Evolutionary conservation across 2,329 filamentous ascomycete genomes (phyloP).

Genomic region (Cercospora zeae-maydis): DNA sequence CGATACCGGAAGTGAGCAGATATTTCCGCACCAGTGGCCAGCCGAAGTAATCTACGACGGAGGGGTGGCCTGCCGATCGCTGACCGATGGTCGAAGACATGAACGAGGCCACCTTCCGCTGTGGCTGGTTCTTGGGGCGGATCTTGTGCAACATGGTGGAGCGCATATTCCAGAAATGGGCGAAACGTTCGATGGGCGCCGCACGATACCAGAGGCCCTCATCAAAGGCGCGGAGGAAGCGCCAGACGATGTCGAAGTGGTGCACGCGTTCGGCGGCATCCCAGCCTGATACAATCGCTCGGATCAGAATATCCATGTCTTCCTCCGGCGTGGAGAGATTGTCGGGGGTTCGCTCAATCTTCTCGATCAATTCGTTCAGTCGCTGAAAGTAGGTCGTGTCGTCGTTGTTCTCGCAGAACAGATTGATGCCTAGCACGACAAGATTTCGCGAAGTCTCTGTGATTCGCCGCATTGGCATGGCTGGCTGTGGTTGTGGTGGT

Average conservation of each 20-base stretch:
- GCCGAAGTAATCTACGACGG: slow-evolving; percentile 24
- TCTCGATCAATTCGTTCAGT: slow-evolving; percentile 20
- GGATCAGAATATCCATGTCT: slow-evolving; percentile 24
- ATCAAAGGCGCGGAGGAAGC: slow-evolving; percentile 24
- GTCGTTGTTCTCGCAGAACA: slow-evolving; percentile 21
- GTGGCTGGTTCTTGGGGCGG: slow-evolving; percentile 23
- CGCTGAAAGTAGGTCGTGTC: slow-evolving; percentile 23
- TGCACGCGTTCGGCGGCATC: slow-evolving; percentile 24
- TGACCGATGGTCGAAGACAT: slow-evolving; percentile 20
- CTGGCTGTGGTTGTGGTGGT: neutral
- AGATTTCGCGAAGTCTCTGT: slow-evolving; percentile 18
- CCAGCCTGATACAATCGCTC: slow-evolving; percentile 22
- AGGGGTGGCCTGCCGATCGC: slow-evolving; percentile 8
- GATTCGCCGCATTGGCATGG: neutral
- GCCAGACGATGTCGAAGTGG: slow-evolving; percentile 27
- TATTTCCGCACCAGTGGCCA: slow-evolving; percentile 25
- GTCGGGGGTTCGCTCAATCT: slow-evolving; percentile 22
- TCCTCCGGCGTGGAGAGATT: slow-evolving; percentile 17
- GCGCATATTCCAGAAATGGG: slow-evolving; percentile 23
- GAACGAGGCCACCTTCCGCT: slow-evolving; percentile 10
- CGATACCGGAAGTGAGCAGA: slow-evolving; percentile 17
- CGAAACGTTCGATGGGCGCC: slow-evolving; percentile 18
- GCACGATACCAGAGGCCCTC: slow-evolving; percentile 26
- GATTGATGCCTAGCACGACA: slow-evolving; percentile 21
- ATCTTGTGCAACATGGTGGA: slow-evolving; percentile 24